Base-by-base conservation (phyloP, 129 eudicot genomes). In the Kitagawia praeruptora region DNA sequence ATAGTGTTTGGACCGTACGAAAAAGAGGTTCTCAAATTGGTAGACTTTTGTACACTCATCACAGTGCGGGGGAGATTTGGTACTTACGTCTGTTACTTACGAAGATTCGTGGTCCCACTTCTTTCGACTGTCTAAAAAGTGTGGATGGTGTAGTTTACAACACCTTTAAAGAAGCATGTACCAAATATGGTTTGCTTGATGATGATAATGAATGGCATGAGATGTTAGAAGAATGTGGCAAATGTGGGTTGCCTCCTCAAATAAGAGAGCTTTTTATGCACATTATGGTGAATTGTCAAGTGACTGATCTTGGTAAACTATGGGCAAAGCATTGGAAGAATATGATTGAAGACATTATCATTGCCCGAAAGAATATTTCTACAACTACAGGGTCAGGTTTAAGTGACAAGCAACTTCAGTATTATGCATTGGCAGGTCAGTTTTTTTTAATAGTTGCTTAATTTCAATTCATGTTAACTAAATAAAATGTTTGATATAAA, bases 301-400 rank as follows among this genome's bases (percentile, higher is more conserved):
- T 54, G 0, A 19, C n/a, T 3, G 64, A 54, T 54, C 25, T 54
- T 16, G 25, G 64, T 4, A 19, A 19, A 4, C 7, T 54, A 4
- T 54, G 64, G 64, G 1, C 8, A 19, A 21, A 0, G 4, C 25
- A 54, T 23, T 54, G 64, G 64, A 54, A 54, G 3, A 3, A 14
- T 16, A 54, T 54, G 64, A 47, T 15, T 47, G 51, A 47, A 0
- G 51, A 47, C 11, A 47, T 47, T 13, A 13, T 47, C 51, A 47
- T 12, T 15, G 0, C 12, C 4, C 16, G 11, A 3, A 12, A 3
- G 4, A 47, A 11, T 15, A 0, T 11, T 0, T 1, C 3, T 1
- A 3, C 1, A 0, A 12, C 3, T 3, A 6, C 16, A 1, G 4
- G 3, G 0, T 0, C 0, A 11, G 15, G 12, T 47, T 47, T 47